These are phyloP conservation scores for Inonotus hispidus DNA, from an alignment of 1,284 basidiomycete genomes.

Conservation along the genomic window DNA sequence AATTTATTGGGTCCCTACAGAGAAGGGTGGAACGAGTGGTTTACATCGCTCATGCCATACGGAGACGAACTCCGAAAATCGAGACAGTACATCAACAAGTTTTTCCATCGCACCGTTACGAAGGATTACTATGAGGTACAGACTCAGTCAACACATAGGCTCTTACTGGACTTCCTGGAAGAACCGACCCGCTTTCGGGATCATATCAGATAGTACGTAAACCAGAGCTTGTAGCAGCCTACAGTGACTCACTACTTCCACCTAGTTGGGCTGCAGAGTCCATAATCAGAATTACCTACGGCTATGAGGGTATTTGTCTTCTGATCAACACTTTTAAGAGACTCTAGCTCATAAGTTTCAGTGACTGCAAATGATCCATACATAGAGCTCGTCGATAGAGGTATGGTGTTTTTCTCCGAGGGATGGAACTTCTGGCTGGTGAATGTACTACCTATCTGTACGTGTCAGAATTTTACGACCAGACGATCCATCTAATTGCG, in stretches of 20 bases:
- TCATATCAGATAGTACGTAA: not conserved
- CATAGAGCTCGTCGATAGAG: slow-evolving; percentile 1
- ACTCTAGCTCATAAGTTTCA: no score
- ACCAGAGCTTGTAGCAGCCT: not conserved
- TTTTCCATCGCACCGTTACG: slow-evolving; percentile 21
- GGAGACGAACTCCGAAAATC: slow-evolving; percentile 23
- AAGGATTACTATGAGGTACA: slow-evolving; percentile 15
- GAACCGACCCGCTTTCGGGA: not conserved
- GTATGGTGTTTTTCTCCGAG: not conserved
- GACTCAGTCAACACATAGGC: not conserved
- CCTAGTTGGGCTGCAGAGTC: not conserved
- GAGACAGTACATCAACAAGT: slow-evolving; percentile 23
- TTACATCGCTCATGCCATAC: slow-evolving; percentile 20
- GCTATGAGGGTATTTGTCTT: slow-evolving; percentile 8
- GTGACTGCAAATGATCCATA: slow-evolving; percentile 8
- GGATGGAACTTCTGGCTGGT: slow-evolving; percentile 6
- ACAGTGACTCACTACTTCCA: not conserved
- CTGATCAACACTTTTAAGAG: no score
- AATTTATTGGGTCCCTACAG: not conserved
- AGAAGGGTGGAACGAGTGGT: slow-evolving; percentile 9
- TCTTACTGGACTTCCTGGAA: not conserved
- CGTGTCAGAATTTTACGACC: not conserved
- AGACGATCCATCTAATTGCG: not conserved
- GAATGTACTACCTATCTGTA: slow-evolving; percentile 1
- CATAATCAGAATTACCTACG: slow-evolving; percentile 11